phyloP scores from a whole-genome alignment of 148 eudicot species.

The Fagopyrum homotropicum region DNA sequence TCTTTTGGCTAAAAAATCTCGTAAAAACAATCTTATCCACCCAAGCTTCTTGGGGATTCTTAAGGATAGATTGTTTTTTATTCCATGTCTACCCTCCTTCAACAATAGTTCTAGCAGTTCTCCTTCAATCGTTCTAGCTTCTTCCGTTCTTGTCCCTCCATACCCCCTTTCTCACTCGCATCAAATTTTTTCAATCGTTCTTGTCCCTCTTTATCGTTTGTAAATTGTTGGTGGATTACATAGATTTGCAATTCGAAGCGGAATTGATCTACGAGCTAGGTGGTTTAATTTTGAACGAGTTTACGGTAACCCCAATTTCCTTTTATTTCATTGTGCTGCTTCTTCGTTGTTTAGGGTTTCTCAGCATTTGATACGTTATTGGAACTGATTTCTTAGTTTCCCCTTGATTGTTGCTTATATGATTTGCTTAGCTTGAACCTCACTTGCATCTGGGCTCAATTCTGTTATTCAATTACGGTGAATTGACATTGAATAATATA shows the following conservation, averaged over 20 bases:
- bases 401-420: not conserved
- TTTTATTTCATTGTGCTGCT: not conserved
- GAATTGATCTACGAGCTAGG: slow-evolving; percentile 10
- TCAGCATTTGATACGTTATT: not conserved
- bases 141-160: no score
- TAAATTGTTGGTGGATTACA: not conserved
- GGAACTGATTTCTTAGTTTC: not conserved
- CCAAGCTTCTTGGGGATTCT: no score
- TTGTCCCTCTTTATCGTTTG: not conserved
- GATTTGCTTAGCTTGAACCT: not conserved
- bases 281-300: not conserved
- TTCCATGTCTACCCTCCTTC: no score
- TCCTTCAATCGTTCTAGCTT: no score
- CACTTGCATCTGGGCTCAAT: not conserved
- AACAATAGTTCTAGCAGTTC: no score
- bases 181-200: no score
- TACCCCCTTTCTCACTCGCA: no score
- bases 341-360: not conserved
- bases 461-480: not conserved
- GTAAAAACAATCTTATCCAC: no score
- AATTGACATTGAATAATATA: not conserved
- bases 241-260: slow-evolving; percentile 1
- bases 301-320: not conserved
- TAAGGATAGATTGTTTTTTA: no score
- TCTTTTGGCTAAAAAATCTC: no score